These are phyloP conservation scores for Leucocoprinus birnbaumii DNA, from an alignment of 768 basidiomycete species.

Conservation along the genomic window DNA sequence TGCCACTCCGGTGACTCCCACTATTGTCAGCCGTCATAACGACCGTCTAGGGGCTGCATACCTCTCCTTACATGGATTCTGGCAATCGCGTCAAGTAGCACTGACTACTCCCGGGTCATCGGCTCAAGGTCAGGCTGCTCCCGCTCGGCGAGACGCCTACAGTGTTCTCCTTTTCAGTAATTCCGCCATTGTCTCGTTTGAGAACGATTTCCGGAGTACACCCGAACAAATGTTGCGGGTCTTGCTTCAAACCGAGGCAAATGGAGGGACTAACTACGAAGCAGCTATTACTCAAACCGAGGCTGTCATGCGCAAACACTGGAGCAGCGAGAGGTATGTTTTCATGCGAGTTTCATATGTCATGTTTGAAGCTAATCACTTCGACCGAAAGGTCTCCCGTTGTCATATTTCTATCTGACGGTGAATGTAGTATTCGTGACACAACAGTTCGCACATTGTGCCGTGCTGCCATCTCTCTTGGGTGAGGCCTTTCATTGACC, in stretches of 20 bases:
- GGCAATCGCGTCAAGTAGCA: slow-evolving; percentile 46
- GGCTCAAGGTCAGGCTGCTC: slow-evolving; percentile 13
- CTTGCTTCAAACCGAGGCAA: slow-evolving; percentile 28
- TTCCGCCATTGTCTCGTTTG: slow-evolving; percentile 18
- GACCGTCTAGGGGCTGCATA: slow-evolving; percentile 60
- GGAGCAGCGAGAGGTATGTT: slow-evolving; percentile 48
- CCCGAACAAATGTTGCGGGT: slow-evolving; percentile 40
- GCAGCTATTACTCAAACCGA: slow-evolving; percentile 35
- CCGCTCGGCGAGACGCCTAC: slow-evolving; percentile 47
- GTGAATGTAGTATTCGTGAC: slow-evolving; percentile 43
- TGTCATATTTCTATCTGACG: slow-evolving; percentile 58
- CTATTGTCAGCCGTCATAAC: slow-evolving; percentile 22
- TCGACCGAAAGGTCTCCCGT: slow-evolving; percentile 38
- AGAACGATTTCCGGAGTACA: slow-evolving; percentile 44
- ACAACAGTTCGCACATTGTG: slow-evolving; percentile 36
- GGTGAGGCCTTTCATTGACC: slow-evolving; percentile 27
- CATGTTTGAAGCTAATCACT: too few relatives aligned
- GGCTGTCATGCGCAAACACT: slow-evolving; percentile 37
- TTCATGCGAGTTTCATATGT: not conserved
- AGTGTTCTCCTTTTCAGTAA: slow-evolving; percentile 48
- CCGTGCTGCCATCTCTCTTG: slow-evolving; percentile 36
- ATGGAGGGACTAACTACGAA: slow-evolving; percentile 41
- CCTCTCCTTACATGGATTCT: slow-evolving; percentile 53
- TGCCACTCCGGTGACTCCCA: slow-evolving; percentile 27
- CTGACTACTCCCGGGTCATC: slow-evolving; percentile 17